Evolutionary conservation across 108 stramenopile species (phyloP).

Genomic region (Skeletonema tropicum): DNA sequence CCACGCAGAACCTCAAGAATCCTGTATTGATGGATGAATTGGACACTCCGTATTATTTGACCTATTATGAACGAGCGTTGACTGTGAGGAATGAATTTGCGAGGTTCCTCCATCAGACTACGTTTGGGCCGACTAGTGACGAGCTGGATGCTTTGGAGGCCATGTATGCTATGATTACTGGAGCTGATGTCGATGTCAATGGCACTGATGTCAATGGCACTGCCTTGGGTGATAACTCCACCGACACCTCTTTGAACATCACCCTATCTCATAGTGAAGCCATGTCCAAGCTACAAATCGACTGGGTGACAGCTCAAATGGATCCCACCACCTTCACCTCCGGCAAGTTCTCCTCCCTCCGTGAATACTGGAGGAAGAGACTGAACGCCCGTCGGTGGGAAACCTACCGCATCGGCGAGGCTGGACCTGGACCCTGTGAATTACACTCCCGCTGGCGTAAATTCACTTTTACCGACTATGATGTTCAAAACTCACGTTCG

Average conservation of each 20-base stretch:
- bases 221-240: too few relatives aligned
- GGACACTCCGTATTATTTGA: constrained; percentile 4
- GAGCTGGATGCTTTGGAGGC: constrained; percentile 24
- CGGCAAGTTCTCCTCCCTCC: constrained; percentile 15
- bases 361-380: constrained; percentile 41
- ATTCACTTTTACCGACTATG: constrained; percentile 32
- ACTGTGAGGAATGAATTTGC: constrained; percentile 23
- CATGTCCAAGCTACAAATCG: not conserved
- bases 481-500: constrained; percentile 6
- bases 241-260: not conserved
- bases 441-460: constrained; percentile 33
- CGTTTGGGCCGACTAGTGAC: constrained; percentile 33
- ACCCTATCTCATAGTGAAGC: not conserved
- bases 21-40: not conserved
- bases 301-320: not conserved
- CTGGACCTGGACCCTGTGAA: constrained; percentile 33
- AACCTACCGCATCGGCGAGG: constrained; percentile 16
- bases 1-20: not conserved
- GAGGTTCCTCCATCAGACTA: constrained; percentile 43
- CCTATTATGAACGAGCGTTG: constrained; percentile 4
- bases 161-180: not conserved
- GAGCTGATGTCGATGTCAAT: too few relatives aligned
- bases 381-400: constrained; percentile 33
- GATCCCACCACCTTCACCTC: not conserved
- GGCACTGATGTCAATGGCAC: too few relatives aligned